Evolutionary conservation across 805 yeast species (phyloP).

Genomic region (Starmerella floris): DNA sequence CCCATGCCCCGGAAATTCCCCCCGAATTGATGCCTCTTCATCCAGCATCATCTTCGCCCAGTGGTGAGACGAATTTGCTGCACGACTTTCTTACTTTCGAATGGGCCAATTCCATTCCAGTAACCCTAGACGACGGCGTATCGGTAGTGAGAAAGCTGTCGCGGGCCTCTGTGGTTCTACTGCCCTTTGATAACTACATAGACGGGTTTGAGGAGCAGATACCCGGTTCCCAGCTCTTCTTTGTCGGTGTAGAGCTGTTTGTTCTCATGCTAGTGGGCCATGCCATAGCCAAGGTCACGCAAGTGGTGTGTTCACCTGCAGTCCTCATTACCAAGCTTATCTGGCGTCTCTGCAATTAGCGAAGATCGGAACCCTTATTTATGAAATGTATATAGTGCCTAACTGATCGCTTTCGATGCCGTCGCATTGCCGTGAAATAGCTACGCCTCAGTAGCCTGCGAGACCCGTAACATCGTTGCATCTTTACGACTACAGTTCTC

Average conservation of each 20-base stretch:
- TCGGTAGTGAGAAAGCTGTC: conserved; percentile 2
- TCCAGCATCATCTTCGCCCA: neutral
- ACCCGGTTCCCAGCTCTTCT: conserved; percentile 1
- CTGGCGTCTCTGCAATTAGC: neutral
- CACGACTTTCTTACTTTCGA: neutral
- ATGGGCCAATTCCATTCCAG: conserved; percentile 1
- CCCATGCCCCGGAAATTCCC: neutral
- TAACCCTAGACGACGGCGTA: neutral
- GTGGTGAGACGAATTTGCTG: neutral
- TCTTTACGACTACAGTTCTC: no score
- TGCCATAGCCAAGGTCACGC: conserved; percentile 1
- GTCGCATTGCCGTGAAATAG: no score
- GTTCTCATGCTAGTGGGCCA: conserved; percentile 10
- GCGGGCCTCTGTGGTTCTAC: conserved; percentile 5
- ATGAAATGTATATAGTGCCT: no score
- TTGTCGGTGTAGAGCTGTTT: conserved; percentile 10
- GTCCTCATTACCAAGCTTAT: neutral
- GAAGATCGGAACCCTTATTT: no score
- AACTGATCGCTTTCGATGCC: no score
- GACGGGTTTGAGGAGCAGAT: neutral
- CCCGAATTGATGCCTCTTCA: neutral
- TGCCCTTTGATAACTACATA: conserved; percentile 5
- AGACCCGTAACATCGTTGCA: no score
- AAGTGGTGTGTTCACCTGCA: conserved; percentile 11
- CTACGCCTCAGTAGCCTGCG: no score